phyloP scores from a whole-genome alignment of 345 rosid species.

The Euphorbia lathyris region DNA sequence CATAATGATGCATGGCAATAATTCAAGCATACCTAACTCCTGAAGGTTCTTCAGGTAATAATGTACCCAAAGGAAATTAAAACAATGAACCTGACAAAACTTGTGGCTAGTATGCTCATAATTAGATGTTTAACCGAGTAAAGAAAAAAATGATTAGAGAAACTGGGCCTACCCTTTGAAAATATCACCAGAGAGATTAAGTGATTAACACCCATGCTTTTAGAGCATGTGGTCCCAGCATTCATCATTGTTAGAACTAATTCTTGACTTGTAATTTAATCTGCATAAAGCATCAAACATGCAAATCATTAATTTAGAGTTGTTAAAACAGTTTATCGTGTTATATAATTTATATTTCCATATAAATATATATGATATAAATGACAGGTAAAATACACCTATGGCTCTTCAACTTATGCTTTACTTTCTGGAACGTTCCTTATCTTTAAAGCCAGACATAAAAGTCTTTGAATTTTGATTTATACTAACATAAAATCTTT shows the following conservation, averaged over 20 bases:
- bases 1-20: not conserved
- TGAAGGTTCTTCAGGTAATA: not conserved
- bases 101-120: slow-evolving; percentile 2
- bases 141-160: slow-evolving; percentile 34
- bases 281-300: slow-evolving; percentile 14
- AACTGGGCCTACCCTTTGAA: slow-evolving; percentile 43
- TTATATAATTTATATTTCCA: slow-evolving; percentile 38
- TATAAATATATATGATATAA: too few relatives aligned
- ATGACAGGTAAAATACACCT: too few relatives aligned
- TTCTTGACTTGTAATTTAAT: slow-evolving; percentile 18
- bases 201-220: slow-evolving; percentile 20
- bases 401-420: too few relatives aligned
- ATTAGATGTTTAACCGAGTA: slow-evolving; percentile 8
- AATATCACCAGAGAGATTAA: slow-evolving; percentile 27
- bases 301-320: too few relatives aligned
- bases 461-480: too few relatives aligned
- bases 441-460: too few relatives aligned
- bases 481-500: too few relatives aligned
- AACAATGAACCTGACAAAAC: slow-evolving; percentile 4
- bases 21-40: not conserved
- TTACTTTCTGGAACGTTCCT: too few relatives aligned
- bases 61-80: slow-evolving; percentile 2
- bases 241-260: slow-evolving; percentile 28
- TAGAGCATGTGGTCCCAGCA: slow-evolving; percentile 34
- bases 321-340: too few relatives aligned